phyloP scores from a whole-genome alignment of 108 stramenopile genomes.

The Skeletonema potamos region DNA sequence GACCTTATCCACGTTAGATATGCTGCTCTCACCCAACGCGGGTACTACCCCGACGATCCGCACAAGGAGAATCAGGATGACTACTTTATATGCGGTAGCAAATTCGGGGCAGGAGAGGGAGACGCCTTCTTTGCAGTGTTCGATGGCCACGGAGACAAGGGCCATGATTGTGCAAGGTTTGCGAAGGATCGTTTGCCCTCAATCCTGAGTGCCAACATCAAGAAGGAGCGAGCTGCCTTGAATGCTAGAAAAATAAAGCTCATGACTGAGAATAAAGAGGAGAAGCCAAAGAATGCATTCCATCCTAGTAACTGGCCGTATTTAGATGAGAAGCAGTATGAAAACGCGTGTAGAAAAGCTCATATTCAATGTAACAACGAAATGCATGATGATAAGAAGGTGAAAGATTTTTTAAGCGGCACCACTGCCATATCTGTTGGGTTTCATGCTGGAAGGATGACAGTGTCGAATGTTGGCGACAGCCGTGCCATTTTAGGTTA shows the following conservation, averaged over 20 bases:
- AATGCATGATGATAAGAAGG: conserved; percentile 53
- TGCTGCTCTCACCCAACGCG: conserved; percentile 80
- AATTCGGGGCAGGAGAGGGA: conserved; percentile 47
- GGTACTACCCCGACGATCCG: conserved; percentile 86
- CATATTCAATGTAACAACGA: conserved; percentile 73
- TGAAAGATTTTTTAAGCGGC: conserved; percentile 94
- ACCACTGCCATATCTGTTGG: conserved; percentile 90
- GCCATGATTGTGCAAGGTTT: conserved; percentile 82
- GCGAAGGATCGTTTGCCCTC: conserved; percentile 65
- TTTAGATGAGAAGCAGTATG: conserved; percentile 60
- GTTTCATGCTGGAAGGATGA: conserved; percentile 85
- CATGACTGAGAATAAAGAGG: conserved; percentile 28
- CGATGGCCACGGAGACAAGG: conserved; percentile 88
- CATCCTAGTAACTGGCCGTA: conserved; percentile 30
- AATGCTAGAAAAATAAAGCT: conserved; percentile 8
- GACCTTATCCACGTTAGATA: conserved; percentile 55
- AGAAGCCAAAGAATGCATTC: conserved; percentile 9
- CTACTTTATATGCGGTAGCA: conserved; percentile 48
- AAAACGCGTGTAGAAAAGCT: conserved; percentile 47
- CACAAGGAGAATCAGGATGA: conserved; percentile 92
- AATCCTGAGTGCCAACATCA: conserved; percentile 23
- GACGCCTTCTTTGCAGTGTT: conserved; percentile 87
- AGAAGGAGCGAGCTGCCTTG: conserved; percentile 18
- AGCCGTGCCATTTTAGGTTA: conserved; percentile 91
- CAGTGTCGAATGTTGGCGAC: conserved; percentile 96